Evolutionary conservation across 2,329 filamentous ascomycete genomes (phyloP).

Genomic region (Coniochaeta sp.): DNA sequence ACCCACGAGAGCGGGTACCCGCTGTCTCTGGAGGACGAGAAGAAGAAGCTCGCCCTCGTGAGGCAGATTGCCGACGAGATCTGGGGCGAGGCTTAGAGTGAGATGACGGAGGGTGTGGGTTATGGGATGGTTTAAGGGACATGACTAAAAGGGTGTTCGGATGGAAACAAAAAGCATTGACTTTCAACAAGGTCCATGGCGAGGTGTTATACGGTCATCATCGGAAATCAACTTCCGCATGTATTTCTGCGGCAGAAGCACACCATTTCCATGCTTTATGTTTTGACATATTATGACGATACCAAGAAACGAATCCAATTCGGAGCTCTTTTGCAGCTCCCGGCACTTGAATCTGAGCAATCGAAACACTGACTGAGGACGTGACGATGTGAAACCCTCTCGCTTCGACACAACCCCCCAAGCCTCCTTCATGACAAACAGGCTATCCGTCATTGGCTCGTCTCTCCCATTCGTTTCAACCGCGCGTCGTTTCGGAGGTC

Average conservation of each 20-base stretch:
- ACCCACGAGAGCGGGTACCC: conserved; percentile 69
- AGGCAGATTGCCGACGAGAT: conserved; percentile 66
- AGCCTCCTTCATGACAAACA: conserved; percentile 3
- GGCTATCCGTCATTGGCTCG: not conserved
- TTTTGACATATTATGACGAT: not conserved
- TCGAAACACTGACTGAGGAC: too few relatives aligned
- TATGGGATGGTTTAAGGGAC: not conserved
- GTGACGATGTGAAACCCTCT: too few relatives aligned
- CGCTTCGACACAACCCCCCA: too few relatives aligned
- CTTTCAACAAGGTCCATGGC: conserved; percentile 3
- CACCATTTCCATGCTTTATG: not conserved
- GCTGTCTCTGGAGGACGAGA: conserved; percentile 62
- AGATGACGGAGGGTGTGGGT: not conserved
- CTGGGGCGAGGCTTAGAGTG: conserved; percentile 48
- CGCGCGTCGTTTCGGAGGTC: not conserved
- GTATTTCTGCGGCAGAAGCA: not conserved
- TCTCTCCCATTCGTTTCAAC: not conserved
- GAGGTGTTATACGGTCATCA: not conserved
- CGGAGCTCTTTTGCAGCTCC: too few relatives aligned
- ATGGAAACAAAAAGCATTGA: not conserved
- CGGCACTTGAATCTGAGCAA: too few relatives aligned
- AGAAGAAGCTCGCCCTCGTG: conserved; percentile 64
- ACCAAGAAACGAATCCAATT: too few relatives aligned
- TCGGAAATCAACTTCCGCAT: conserved; percentile 4
- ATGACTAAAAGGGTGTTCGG: not conserved